These are phyloP conservation scores for Leptographium radiaticola DNA, from an alignment of 2,329 filamentous ascomycete species.

Conservation along the genomic window DNA sequence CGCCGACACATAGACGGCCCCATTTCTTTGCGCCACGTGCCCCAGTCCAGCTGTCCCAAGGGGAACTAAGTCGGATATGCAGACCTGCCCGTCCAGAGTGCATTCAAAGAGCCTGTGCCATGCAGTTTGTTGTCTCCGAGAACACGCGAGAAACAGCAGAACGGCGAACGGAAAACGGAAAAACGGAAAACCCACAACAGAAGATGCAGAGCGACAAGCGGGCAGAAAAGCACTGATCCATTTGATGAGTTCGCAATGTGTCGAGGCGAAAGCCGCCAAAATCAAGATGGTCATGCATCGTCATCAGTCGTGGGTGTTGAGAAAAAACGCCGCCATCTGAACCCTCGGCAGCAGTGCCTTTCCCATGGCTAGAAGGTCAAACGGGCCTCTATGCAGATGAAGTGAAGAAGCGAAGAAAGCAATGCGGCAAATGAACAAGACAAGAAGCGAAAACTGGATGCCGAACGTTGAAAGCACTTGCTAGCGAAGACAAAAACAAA, in stretches of 20 bases:
- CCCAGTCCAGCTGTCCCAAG: background rate
- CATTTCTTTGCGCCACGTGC: background rate
- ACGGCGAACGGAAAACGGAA: too few species aligned
- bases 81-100: background rate
- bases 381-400: background rate
- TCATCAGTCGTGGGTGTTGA: conserved; percentile 5
- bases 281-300: conserved; percentile 2
- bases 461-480: background rate
- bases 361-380: background rate
- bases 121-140: background rate
- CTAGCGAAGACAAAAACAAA: background rate
- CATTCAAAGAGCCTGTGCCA: background rate
- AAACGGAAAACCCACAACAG: background rate
- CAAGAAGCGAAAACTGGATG: background rate
- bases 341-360: background rate
- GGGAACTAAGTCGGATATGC: background rate
- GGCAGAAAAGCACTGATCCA: background rate
- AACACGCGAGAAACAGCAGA: background rate
- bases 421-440: background rate
- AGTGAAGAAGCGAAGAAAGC: background rate
- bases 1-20: background rate
- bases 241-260: background rate
- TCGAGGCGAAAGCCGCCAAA: background rate
- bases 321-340: background rate
- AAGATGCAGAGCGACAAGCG: background rate